These are phyloP conservation scores for Candida loeiensis DNA, from an alignment of 805 yeast genomes.

Conservation along the genomic window DNA sequence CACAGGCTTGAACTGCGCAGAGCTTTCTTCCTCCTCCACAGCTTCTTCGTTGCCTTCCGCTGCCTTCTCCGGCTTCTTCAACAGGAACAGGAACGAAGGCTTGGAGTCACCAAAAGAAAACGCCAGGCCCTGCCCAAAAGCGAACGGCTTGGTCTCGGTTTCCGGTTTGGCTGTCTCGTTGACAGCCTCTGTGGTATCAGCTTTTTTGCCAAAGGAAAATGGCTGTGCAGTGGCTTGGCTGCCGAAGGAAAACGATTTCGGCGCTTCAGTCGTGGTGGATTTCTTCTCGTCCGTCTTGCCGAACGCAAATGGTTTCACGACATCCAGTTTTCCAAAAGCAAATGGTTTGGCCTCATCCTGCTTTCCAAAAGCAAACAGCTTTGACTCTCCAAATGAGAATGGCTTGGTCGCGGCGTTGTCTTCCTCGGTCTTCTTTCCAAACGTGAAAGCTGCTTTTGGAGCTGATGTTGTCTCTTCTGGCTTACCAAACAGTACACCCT, in stretches of 20 bases:
- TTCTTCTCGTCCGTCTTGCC: constrained; percentile 15
- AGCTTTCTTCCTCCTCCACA: constrained; percentile 43
- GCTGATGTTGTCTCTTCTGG: constrained; percentile 9
- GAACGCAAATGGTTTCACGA: constrained; percentile 18
- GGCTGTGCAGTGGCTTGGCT: constrained; percentile 10
- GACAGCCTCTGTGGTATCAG: too few species aligned
- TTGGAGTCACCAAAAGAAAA: constrained; percentile 8
- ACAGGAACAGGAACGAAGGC: constrained; percentile 8
- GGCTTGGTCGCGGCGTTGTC: neutral
- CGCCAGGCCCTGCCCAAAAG: neutral
- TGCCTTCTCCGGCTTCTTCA: constrained; percentile 10
- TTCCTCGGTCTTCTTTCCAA: constrained; percentile 9
- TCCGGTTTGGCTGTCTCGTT: too few species aligned
- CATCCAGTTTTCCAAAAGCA: neutral
- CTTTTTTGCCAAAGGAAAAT: constrained; percentile 14
- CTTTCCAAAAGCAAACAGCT: constrained; percentile 6
- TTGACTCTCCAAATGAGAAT: constrained; percentile 11
- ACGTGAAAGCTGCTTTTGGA: constrained; percentile 12
- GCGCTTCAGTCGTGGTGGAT: too few species aligned
- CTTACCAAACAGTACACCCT: constrained; percentile 24
- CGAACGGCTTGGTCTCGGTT: neutral
- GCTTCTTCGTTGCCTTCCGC: constrained; percentile 25
- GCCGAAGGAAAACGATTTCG: too few species aligned
- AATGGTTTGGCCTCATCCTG: constrained; percentile 10
- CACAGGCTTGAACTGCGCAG: constrained; percentile 44